These are phyloP conservation scores for Cyberlindnera meyerae DNA, from an alignment of 805 yeast species.

Conservation along the genomic window DNA sequence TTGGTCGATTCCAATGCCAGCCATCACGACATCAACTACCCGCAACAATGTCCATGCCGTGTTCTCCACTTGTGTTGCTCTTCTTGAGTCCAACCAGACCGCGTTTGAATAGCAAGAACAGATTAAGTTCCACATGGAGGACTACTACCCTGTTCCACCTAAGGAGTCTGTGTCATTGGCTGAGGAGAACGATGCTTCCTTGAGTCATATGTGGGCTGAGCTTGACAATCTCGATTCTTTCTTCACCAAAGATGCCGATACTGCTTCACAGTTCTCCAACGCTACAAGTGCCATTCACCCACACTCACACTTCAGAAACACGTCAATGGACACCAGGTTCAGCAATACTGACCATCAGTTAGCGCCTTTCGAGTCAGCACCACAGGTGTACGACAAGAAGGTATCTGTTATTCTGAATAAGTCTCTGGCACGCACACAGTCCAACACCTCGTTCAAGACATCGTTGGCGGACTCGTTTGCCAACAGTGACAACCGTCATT, in stretches of 20 bases:
- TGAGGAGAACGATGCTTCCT: slow-evolving; percentile 66
- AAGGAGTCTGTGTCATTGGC: slow-evolving; percentile 45
- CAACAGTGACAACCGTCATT: slow-evolving; percentile 23
- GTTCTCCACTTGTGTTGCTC: slow-evolving; percentile 68
- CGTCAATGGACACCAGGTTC: slow-evolving; percentile 58
- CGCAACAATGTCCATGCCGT: slow-evolving; percentile 94
- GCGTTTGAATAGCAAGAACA: slow-evolving; percentile 32
- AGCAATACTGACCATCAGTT: slow-evolving; percentile 43
- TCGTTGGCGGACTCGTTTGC: slow-evolving; percentile 65
- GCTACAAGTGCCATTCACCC: slow-evolving; percentile 23
- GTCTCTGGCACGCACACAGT: slow-evolving; percentile 67
- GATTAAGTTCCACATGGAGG: slow-evolving; percentile 54
- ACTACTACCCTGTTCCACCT: slow-evolving; percentile 34
- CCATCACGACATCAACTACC: slow-evolving; percentile 81
- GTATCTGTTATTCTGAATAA: slow-evolving; percentile 70
- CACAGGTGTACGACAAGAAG: slow-evolving; percentile 74
- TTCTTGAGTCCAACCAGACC: slow-evolving; percentile 24
- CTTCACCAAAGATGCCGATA: slow-evolving; percentile 59
- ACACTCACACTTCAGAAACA: slow-evolving; percentile 31
- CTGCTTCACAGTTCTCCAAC: slow-evolving; percentile 22
- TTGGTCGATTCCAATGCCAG: slow-evolving; percentile 97
- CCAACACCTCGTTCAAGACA: slow-evolving; percentile 73
- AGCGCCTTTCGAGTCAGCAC: slow-evolving; percentile 63
- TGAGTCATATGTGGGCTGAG: slow-evolving; percentile 90
- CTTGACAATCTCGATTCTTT: slow-evolving; percentile 85